Conservation (phyloP, 306 rosid genomes). For the Hippophae rhamnoides region DNA sequence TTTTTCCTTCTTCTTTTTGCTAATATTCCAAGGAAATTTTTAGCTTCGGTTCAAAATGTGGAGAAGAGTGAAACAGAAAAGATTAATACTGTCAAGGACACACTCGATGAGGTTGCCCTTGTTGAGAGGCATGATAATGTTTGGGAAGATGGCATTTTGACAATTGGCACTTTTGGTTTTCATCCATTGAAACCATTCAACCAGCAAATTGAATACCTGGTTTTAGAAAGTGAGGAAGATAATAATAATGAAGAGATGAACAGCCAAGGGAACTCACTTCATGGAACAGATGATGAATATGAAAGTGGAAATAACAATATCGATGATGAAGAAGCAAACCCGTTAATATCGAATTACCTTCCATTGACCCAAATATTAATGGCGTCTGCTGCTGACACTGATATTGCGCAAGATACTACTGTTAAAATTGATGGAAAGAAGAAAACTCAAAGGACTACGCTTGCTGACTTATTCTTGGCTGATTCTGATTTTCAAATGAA, state of each 20-base stretch:
- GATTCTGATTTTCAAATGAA: constrained; percentile 54
- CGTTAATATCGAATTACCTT: constrained; percentile 52
- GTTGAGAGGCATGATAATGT: constrained; percentile 42
- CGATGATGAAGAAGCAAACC: constrained; percentile 73
- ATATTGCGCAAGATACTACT: constrained; percentile 16
- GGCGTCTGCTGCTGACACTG: constrained; percentile 32
- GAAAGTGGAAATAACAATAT: constrained; percentile 22
- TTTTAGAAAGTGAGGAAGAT: constrained; percentile 42
- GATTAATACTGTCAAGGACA: constrained; percentile 31
- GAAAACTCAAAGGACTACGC: constrained; percentile 67
- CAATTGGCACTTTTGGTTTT: constrained; percentile 87
- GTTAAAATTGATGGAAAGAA: constrained; percentile 42
- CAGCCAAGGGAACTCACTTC: constrained; percentile 5
- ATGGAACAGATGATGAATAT: constrained; percentile 5
- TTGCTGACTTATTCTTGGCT: constrained; percentile 84
- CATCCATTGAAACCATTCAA: constrained; percentile 46
- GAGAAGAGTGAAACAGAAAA: constrained; percentile 37
- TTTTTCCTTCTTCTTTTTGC: not conserved
- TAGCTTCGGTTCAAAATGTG: constrained; percentile 36
- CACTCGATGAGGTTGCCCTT: constrained; percentile 52
- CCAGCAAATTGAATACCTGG: constrained; percentile 38
- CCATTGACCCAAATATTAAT: constrained; percentile 18
- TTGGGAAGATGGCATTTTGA: constrained; percentile 80
- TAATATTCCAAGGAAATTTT: constrained; percentile 24
- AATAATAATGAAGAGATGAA: constrained; percentile 13